Percentiles rank a stretch among this genome's conserved stretches.
Evolutionary conservation across 257 asterid species (phyloP).

Genomic region (Nicotiana paniculata): DNA sequence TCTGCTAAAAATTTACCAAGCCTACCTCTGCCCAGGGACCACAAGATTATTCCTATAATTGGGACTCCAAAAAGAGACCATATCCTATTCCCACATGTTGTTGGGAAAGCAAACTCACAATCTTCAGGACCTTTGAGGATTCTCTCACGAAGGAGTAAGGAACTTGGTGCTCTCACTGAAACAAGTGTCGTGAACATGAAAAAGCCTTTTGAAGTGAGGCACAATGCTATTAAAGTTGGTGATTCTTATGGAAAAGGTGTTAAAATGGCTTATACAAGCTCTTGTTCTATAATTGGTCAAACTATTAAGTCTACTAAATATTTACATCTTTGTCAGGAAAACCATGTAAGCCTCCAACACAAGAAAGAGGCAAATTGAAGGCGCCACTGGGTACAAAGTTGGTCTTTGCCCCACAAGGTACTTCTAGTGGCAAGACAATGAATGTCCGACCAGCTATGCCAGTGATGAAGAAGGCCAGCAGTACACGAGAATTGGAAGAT

Average conservation of each 20-base stretch:
- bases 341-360: slow-evolving; percentile 23
- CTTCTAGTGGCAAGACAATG: slow-evolving; percentile 13
- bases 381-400: slow-evolving; percentile 10
- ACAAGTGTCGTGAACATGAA: slow-evolving; percentile 14
- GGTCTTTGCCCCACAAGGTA: slow-evolving; percentile 14
- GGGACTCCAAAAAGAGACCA: slow-evolving; percentile 68
- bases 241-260: slow-evolving; percentile 17
- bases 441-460: background rate
- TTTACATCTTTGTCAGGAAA: slow-evolving; percentile 11
- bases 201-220: slow-evolving; percentile 9
- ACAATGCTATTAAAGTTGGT: slow-evolving; percentile 12
- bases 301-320: slow-evolving; percentile 12
- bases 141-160: slow-evolving; percentile 32
- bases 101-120: slow-evolving; percentile 21
- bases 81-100: slow-evolving; percentile 44
- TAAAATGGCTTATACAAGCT: slow-evolving; percentile 12
- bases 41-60: slow-evolving; percentile 33
- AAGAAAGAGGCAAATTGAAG: slow-evolving; percentile 18
- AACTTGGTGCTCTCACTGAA: slow-evolving; percentile 29
- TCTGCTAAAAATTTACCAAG: background rate
- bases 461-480: slow-evolving; percentile 2
- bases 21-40: slow-evolving; percentile 43
- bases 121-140: slow-evolving; percentile 15
- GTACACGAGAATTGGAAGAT: slow-evolving; percentile 14
- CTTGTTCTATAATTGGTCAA: slow-evolving; percentile 17